Evolutionary conservation across 208 protist genomes (phyloP), one percentile per base, ranked within the genome.

Genomic region (Polymyxa betae): DNA sequence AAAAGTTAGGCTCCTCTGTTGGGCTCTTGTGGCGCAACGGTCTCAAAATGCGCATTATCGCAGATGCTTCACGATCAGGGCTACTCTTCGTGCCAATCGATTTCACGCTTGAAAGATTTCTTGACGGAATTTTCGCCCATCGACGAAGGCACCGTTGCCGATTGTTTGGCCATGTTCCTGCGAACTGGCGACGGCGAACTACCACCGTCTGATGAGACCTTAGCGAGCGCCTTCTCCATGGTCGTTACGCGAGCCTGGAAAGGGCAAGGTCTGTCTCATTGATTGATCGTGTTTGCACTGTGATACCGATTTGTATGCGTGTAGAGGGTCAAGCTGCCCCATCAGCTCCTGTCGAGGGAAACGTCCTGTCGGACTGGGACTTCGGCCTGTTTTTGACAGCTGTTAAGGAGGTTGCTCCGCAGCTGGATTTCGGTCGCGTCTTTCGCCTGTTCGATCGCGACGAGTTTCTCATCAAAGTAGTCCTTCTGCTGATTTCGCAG

Each of bases 401-500:
- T 0, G 20, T 93, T 0, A 0, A 29, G 1, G 41, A 88, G 45
- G 0, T 0, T 0, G 0, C 1, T 0, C 91, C 91, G 0, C 40
- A 38, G 0, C 41, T 91, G 0, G 24, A 52, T 10, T 93, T 88
- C 88, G 32, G 0, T 38, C 38, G 29, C n/a, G 91, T 52, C 35
- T 92, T 91, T 35, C 44, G 46, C 0, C 29, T 60, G 0, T 90
- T 97, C 0, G 95, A 96, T 87, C 68, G 93, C 68, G 93, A 94
- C n/a, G 90, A 41, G 0, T 95, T 96, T 90, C 54, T 92, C 0
- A 38, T 95, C 0, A 29, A 89, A 0, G 49, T 60, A 5, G 5
- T 24, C 5, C 5, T 60, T 60, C 24, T 24, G 24, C 24, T 60
- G 49, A 29, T 5, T 60, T 60, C 5, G 49, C 24, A 29, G 49